Evolutionary conservation across 73 alveolate species (phyloP), one percentile per base, ranked within the genome.

Genomic region (Paramecium octaurelia): DNA sequence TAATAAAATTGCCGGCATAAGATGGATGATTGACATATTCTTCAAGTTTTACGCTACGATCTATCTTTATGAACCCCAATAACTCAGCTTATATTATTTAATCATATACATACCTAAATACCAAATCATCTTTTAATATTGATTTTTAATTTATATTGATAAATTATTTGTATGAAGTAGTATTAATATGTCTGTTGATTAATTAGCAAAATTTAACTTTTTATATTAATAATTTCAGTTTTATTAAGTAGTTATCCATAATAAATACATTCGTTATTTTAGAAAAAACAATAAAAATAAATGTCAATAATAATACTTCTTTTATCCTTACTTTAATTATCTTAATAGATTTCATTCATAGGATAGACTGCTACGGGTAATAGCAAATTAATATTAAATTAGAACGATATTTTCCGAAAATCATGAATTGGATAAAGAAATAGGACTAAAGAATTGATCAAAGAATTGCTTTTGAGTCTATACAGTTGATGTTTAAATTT

Each of bases 11-110:
- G 8, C 86, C 92, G 4, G 94, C 80, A 89, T 77, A 89, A 12
- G 92, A 46, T 38, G 88, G 86, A 59, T 89, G 94, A 43, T 36
- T 68, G n/a, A 27, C 31, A 71, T 84, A 84, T 23, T 89, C 27
- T 16, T 68, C 68, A 36, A 71, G 9, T 35, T 36, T 60, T n/a
- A n/a, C 27, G n/a, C 9, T 27, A 46, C 94, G 76, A 50, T 89
- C 94, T 27, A 71, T 46, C 16, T 70, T 71, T n/a, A 89, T 42
- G 23, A 20, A 70, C 24, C 94, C 94, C 40, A 89, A 70, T 24
- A 40, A 44, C 68, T 89, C 94, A 89, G 93, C 93, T 27, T 58
- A 7, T 16, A 35, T 21, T 27, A 73, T 64, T 31, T 12, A 10
- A 64, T 11, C 12, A 9, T 29, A 57, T 14, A 50, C 64, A 54